A percentile compares a stretch with the other conserved stretches of the same genome.
phyloP scores from a whole-genome alignment of 345 rosid species.

The Acer yangbiense region DNA sequence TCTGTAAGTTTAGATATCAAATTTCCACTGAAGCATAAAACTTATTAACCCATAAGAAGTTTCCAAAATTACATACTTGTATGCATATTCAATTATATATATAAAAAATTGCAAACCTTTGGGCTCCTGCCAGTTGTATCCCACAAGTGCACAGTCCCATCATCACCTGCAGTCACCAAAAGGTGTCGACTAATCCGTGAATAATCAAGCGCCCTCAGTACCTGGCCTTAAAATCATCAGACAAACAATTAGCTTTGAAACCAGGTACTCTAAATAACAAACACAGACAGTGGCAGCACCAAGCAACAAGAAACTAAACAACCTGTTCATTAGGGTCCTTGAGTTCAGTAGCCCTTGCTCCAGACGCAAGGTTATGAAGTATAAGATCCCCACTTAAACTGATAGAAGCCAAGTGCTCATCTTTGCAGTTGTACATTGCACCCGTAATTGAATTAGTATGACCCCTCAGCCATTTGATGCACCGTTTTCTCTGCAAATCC shows the following conservation, averaged over 20 bases:
- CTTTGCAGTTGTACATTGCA: constrained; percentile 94
- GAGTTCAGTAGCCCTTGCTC: constrained; percentile 83
- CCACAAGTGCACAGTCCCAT: constrained; percentile 96
- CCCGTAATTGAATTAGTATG: constrained; percentile 83
- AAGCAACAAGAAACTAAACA: constrained; percentile 44
- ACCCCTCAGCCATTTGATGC: constrained; percentile 94
- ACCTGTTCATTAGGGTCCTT: constrained; percentile 98
- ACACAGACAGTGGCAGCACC: constrained; percentile 10
- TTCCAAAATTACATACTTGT: background rate
- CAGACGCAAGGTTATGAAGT: constrained; percentile 94
- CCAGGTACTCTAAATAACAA: constrained; percentile 24
- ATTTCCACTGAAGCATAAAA: constrained; percentile 3
- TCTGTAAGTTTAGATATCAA: background rate
- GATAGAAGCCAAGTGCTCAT: constrained; percentile 95
- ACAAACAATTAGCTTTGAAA: constrained; percentile 44
- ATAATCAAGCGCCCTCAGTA: constrained; percentile 94
- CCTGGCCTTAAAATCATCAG: constrained; percentile 79
- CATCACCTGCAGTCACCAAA: constrained; percentile 97
- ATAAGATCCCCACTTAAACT: constrained; percentile 88
- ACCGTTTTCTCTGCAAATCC: constrained; percentile 94
- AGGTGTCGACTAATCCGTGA: constrained; percentile 89
- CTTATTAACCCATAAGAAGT: background rate
- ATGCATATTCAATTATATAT: background rate
- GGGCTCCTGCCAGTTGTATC: constrained; percentile 92
- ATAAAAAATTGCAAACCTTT: constrained; percentile 52